Conservation (phyloP, 2,329 filamentous ascomycete species). For the Cadophora luteo-olivacea region DNA sequence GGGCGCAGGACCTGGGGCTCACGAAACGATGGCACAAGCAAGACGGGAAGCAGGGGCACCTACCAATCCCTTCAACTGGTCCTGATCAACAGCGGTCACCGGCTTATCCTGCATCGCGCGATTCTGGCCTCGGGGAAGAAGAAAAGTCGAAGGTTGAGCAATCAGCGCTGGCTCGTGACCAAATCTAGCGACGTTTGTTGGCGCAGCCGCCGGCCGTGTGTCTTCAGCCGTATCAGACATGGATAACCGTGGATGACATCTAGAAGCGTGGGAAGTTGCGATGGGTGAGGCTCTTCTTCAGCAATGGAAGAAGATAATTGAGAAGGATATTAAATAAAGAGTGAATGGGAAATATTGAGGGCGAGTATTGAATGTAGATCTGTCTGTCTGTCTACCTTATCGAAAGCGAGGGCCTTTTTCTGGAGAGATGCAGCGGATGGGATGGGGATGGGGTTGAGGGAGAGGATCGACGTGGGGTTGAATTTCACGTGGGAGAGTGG, state of each 20-base stretch:
- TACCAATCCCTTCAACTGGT: conserved; percentile 81
- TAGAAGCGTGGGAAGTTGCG: conserved; percentile 8
- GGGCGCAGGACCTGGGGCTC: conserved; percentile 6
- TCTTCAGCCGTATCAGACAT: conserved; percentile 46
- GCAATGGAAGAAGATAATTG: neutral
- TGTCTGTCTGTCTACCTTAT: conserved; percentile 8
- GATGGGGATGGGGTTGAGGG: conserved; percentile 17
- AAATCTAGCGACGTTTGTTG: conserved; percentile 40
- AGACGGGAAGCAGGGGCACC: conserved; percentile 47
- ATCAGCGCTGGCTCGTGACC: conserved; percentile 43
- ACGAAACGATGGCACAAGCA: conserved; percentile 1
- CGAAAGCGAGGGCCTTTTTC: conserved; percentile 14
- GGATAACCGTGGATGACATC: conserved; percentile 34
- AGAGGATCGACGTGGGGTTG: conserved; percentile 32
- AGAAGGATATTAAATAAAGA: neutral
- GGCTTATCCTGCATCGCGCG: conserved; percentile 46
- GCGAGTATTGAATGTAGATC: neutral
- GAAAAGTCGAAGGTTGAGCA: conserved; percentile 47
- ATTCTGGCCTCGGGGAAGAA: conserved; percentile 43
- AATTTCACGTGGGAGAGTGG: conserved; percentile 29
- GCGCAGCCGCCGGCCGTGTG: conserved; percentile 39
- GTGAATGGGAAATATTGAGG: neutral
- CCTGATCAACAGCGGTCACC: conserved; percentile 71
- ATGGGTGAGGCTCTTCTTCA: conserved; percentile 4
- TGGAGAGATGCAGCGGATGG: conserved; percentile 13